Evolutionary conservation across 441 rosid species (phyloP).

Genomic region (Caryocar brasiliense): DNA sequence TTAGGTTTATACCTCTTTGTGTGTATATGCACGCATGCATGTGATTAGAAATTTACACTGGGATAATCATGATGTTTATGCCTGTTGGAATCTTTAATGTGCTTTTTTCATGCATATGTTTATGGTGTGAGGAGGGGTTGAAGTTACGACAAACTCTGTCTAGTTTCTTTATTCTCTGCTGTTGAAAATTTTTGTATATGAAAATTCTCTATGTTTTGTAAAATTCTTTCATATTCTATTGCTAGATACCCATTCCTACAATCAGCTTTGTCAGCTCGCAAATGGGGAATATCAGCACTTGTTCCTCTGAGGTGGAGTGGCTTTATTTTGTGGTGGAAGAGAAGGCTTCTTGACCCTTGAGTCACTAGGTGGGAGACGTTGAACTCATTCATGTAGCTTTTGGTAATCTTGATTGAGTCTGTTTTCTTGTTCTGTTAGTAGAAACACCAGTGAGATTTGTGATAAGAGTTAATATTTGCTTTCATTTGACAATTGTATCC

Average conservation of each 20-base stretch:
- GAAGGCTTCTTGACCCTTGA: background rate
- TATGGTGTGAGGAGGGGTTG: no score
- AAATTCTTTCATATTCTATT: conserved; percentile 3
- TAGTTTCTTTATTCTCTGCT: no score
- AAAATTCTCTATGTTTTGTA: background rate
- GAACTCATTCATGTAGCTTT: background rate
- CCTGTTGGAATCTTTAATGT: no score
- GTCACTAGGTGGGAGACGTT: conserved; percentile 7
- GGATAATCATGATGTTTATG: no score
- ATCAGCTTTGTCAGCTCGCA: conserved; percentile 84
- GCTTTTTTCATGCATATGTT: no score
- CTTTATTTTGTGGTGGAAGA: background rate
- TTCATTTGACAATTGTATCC: background rate
- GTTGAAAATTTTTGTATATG: no score
- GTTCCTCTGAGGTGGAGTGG: conserved; percentile 37
- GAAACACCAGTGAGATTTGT: background rate
- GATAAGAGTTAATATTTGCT: background rate
- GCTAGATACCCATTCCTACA: conserved; percentile 54
- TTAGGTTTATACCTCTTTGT: no score
- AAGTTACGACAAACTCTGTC: no score
- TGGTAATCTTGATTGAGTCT: background rate
- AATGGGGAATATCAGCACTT: conserved; percentile 68
- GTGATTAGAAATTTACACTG: no score
- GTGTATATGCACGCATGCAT: no score
- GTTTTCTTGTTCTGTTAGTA: background rate